Conservation (phyloP, 2,329 filamentous ascomycete species). For the Penicillium sp. region DNA sequence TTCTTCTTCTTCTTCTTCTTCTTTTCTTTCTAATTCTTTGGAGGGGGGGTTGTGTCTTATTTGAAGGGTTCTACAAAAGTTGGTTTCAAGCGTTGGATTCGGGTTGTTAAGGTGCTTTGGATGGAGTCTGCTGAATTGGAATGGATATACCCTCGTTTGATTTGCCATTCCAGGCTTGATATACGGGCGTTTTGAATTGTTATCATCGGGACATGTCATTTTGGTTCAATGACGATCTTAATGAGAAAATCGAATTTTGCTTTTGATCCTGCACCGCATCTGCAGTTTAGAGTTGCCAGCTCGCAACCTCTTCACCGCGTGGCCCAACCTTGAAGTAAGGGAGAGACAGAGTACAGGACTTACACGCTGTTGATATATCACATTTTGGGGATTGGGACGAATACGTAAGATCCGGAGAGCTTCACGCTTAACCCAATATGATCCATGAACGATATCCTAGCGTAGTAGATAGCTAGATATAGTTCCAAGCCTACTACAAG, state of each 20-base stretch:
- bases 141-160: slow-evolving; percentile 25
- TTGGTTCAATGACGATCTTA: background rate
- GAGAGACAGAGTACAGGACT: background rate
- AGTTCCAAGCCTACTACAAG: no score
- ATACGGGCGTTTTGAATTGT: background rate
- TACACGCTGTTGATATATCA: background rate
- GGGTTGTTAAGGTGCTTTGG: background rate
- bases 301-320: background rate
- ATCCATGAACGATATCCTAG: no score
- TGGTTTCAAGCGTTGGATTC: background rate
- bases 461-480: background rate
- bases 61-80: slow-evolving; percentile 4
- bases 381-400: background rate
- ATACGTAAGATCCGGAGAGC: no score
- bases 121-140: slow-evolving; percentile 15
- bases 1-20: background rate
- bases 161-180: slow-evolving; percentile 4
- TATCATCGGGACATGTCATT: background rate
- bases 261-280: background rate
- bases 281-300: background rate
- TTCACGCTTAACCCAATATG: no score
- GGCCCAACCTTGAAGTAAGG: background rate
- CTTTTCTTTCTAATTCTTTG: background rate
- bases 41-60: background rate
- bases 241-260: background rate